Conservation (phyloP, 1,284 basidiomycete genomes). For the Apiotrichum sp. region DNA sequence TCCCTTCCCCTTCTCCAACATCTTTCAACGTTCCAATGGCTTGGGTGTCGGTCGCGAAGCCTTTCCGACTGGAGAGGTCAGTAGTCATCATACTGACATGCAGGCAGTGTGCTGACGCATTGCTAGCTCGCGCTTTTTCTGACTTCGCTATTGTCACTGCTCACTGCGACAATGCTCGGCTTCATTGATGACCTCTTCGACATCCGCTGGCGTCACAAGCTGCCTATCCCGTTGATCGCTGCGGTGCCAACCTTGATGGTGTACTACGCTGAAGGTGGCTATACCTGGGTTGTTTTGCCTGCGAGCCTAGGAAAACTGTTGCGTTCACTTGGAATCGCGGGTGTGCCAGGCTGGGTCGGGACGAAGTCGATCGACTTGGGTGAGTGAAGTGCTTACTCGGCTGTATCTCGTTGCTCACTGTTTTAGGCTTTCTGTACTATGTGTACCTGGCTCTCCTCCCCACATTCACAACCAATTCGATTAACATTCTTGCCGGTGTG, state of each 20-base stretch:
- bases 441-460: conserved; percentile 93
- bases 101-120: background rate
- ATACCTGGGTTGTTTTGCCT: conserved; percentile 91
- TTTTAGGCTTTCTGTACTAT: conserved; percentile 63
- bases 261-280: conserved; percentile 88
- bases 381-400: conserved; percentile 43
- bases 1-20: conserved; percentile 76
- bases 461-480: conserved; percentile 95
- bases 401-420: background rate
- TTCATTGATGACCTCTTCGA: conserved; percentile 98
- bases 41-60: conserved; percentile 45
- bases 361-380: conserved; percentile 82
- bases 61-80: conserved; percentile 82
- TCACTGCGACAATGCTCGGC: conserved; percentile 88
- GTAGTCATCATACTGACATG: conserved; percentile 21
- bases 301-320: conserved; percentile 66
- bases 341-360: conserved; percentile 20
- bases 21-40: conserved; percentile 47
- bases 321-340: conserved; percentile 7
- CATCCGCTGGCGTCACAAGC: conserved; percentile 96
- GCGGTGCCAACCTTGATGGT: conserved; percentile 92
- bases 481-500: conserved; percentile 97
- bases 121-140: conserved; percentile 80
- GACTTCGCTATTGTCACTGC: conserved; percentile 80
- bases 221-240: conserved; percentile 93